These are phyloP conservation scores for Microdochium trichocladiopsis DNA, from an alignment of 2,329 filamentous ascomycete species.

Conservation along the genomic window DNA sequence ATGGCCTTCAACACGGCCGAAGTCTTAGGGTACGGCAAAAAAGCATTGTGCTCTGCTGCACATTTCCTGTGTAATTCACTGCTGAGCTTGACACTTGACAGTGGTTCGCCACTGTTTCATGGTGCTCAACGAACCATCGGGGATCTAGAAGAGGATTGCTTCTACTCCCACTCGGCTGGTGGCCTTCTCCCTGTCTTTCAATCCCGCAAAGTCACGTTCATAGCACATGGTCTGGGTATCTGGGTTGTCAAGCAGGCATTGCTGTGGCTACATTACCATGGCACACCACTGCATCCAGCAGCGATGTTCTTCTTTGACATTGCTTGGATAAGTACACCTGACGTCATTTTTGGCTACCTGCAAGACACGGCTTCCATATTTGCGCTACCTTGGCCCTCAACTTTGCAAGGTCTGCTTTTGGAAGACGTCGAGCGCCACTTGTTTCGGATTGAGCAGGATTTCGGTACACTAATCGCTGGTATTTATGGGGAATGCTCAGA, in stretches of 20 bases:
- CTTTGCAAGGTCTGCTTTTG: not conserved
- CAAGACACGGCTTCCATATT: not conserved
- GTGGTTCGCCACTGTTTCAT: not conserved
- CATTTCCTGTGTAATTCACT: not conserved
- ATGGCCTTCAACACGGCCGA: not conserved
- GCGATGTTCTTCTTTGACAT: not conserved
- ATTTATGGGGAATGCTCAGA: not conserved
- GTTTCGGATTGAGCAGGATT: not conserved
- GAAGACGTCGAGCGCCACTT: not conserved
- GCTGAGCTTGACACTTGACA: not conserved
- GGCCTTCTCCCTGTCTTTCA: not conserved
- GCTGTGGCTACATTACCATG: not conserved
- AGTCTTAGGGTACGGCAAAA: not conserved
- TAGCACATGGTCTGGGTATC: conserved; percentile 7
- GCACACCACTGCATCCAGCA: not conserved
- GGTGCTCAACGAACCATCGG: conserved; percentile 1
- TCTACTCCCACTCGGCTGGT: not conserved
- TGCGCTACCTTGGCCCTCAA: not conserved
- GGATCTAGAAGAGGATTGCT: not conserved
- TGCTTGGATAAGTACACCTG: not conserved
- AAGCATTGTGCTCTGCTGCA: not conserved
- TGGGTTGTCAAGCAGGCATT: conserved; percentile 8
- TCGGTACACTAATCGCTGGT: not conserved
- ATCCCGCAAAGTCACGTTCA: conserved; percentile 4
- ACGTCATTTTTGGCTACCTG: not conserved